These are phyloP conservation scores for Pseudocercospora pini-densiflorae DNA, from an alignment of 2,329 filamentous ascomycete species.

Conservation along the genomic window DNA sequence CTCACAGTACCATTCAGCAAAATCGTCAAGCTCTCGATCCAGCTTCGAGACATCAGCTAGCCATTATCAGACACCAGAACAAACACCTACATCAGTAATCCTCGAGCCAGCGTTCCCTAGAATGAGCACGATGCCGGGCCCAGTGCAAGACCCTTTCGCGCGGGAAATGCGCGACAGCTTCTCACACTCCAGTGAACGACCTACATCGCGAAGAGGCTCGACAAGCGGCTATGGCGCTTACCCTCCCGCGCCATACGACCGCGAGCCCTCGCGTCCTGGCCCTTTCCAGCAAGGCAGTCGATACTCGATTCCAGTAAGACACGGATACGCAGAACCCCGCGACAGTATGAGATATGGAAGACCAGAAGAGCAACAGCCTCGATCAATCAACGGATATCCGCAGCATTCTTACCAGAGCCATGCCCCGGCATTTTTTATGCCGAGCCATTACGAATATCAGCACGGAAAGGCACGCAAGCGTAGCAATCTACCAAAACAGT, in stretches of 20 bases:
- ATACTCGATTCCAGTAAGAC: slow-evolving; percentile 18
- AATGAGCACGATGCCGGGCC: slow-evolving; percentile 18
- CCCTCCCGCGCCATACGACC: slow-evolving; percentile 25
- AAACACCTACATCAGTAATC: slow-evolving; percentile 26
- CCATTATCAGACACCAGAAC: slow-evolving; percentile 30
- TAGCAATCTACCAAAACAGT: slow-evolving; percentile 45
- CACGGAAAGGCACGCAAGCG: slow-evolving; percentile 43
- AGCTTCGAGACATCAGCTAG: slow-evolving; percentile 20
- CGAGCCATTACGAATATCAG: slow-evolving; percentile 44
- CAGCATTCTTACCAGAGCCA: slow-evolving; percentile 29
- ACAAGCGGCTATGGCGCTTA: slow-evolving; percentile 25
- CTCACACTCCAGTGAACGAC: slow-evolving; percentile 20
- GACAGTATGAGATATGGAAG: slow-evolving; percentile 25
- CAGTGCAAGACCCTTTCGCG: slow-evolving; percentile 28
- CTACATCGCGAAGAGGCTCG: slow-evolving; percentile 26
- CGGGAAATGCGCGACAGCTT: slow-evolving; percentile 30
- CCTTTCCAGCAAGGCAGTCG: slow-evolving; percentile 21
- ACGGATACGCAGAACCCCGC: slow-evolving; percentile 21
- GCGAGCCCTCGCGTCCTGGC: slow-evolving; percentile 14
- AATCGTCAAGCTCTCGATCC: slow-evolving; percentile 8
- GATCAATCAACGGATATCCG: slow-evolving; percentile 19
- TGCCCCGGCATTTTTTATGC: slow-evolving; percentile 37
- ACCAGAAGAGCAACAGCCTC: slow-evolving; percentile 25
- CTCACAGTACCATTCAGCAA: slow-evolving; percentile 19
- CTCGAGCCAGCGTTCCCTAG: slow-evolving; percentile 28